Conservation (phyloP, 768 basidiomycete species). For the Kwoniella mangroviensis region DNA sequence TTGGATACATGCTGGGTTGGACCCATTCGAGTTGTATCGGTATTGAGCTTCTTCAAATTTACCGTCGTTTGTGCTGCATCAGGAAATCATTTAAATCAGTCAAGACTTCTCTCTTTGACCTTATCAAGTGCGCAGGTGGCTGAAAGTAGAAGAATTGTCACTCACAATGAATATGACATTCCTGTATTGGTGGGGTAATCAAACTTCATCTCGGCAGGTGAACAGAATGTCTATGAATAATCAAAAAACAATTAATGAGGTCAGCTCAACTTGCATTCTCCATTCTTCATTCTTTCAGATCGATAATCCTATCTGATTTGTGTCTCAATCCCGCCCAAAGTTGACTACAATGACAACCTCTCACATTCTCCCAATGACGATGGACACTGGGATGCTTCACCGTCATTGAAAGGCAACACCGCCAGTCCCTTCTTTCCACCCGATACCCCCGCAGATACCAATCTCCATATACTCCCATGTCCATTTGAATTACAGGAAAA, state of each 20-base stretch:
- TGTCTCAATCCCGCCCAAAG: background rate
- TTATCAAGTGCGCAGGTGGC: no score
- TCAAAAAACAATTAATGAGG: background rate
- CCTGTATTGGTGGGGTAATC: slow-evolving; percentile 83
- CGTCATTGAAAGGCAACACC: no score
- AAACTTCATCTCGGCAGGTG: slow-evolving; percentile 81
- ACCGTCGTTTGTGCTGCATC: slow-evolving; percentile 74
- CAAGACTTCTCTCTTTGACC: no score
- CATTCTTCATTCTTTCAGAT: background rate
- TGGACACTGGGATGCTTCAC: no score
- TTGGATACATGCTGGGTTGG: slow-evolving; percentile 84
- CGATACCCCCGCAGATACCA: background rate
- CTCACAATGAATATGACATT: slow-evolving; percentile 85
- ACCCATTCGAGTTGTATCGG: slow-evolving; percentile 82
- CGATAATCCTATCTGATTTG: background rate
- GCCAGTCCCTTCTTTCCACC: no score
- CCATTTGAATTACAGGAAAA: no score
- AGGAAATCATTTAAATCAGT: no score
- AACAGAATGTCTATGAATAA: slow-evolving; percentile 72
- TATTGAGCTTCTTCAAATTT: slow-evolving; percentile 91
- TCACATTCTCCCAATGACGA: no score
- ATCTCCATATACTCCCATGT: no score
- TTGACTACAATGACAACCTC: no score
- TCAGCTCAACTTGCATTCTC: background rate
- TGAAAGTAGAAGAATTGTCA: no score